Base-by-base conservation (phyloP, 139 green algal species). In the Closterium sp. region DNA sequence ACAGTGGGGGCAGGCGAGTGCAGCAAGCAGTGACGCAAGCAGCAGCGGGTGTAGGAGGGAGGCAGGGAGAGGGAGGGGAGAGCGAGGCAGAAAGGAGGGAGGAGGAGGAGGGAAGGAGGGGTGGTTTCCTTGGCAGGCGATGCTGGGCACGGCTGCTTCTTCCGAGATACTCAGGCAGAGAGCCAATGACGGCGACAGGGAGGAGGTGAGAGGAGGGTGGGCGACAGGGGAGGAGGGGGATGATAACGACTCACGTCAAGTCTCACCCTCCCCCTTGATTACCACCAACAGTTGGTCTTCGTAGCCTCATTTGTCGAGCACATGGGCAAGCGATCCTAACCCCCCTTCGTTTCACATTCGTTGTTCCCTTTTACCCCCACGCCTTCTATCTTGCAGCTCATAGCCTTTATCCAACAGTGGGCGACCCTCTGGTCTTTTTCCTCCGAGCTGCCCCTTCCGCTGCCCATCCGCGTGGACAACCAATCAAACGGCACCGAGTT, bases 321-420 rank as follows among this genome's bases (percentile, higher is more conserved):
- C n/a, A n/a, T n/a, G n/a, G n/a, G n/a, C n/a, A n/a, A n/a, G n/a
- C n/a, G n/a, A n/a, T n/a, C n/a, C n/a, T n/a, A n/a, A n/a, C n/a
- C n/a, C n/a, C n/a, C n/a, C n/a, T n/a, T n/a, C n/a, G n/a, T n/a
- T n/a, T n/a, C n/a, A n/a, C n/a, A n/a, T n/a, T n/a, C n/a, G n/a
- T n/a, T n/a, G n/a, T n/a, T n/a, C 84, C 84, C 84, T 21, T 87
- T 33, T 10, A 2, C 10, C 31, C 9, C 43, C 21, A 66, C 9
- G 19, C 1, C 55, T 2, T 19, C 55, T 19, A 76, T 76, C 12
- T 6, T 76, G 2, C 55, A 76, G 55, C 55, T 76, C 55, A 28
- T 89, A 33, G 85, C 85, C 30, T 90, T 90, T 31, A n/a, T 90
- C 7, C 87, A 90, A 34, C n/a, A 90, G 87, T 90, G 87, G 87